Conservation (phyloP, 2,329 filamentous ascomycete genomes). For the Cryphonectria naterciae region DNA sequence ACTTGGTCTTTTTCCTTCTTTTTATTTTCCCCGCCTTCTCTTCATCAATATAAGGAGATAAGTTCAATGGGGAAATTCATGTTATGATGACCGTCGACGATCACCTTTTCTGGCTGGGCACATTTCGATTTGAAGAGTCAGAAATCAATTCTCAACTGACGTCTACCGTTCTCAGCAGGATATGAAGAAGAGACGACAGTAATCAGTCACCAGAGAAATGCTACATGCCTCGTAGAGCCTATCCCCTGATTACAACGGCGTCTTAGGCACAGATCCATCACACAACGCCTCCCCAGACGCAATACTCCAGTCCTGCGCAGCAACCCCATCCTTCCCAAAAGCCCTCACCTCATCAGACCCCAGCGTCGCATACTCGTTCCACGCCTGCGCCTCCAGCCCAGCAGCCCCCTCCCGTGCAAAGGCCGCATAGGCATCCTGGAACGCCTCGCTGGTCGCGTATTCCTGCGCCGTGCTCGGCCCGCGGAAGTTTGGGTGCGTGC, state of each 20-base stretch:
- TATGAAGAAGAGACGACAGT: no score
- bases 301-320: slow-evolving; percentile 12
- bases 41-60: no score
- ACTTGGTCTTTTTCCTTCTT: neutral
- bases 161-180: no score
- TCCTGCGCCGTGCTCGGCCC: slow-evolving; percentile 13
- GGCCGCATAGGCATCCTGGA: slow-evolving; percentile 21
- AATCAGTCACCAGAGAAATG: no score
- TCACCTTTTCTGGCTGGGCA: neutral
- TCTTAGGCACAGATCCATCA: neutral
- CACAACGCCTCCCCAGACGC: slow-evolving; percentile 6
- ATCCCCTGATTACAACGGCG: neutral
- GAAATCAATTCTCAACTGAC: no score
- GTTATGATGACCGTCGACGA: neutral
- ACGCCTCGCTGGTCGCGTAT: slow-evolving; percentile 20
- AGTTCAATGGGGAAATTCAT: neutral
- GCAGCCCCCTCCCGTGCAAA: slow-evolving; percentile 3
- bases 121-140: neutral
- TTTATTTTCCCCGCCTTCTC: no score
- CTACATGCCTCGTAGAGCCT: no score
- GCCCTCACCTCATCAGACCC: slow-evolving; percentile 12
- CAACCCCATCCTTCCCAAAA: slow-evolving; percentile 5
- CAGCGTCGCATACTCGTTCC: slow-evolving; percentile 6
- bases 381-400: neutral
- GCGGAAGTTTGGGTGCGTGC: slow-evolving; percentile 33